A percentile compares a stretch with the other conserved stretches of the same genome.
These are phyloP conservation scores for Leishmania amazonensis DNA, from an alignment of 208 protist species.

Conservation along the genomic window DNA sequence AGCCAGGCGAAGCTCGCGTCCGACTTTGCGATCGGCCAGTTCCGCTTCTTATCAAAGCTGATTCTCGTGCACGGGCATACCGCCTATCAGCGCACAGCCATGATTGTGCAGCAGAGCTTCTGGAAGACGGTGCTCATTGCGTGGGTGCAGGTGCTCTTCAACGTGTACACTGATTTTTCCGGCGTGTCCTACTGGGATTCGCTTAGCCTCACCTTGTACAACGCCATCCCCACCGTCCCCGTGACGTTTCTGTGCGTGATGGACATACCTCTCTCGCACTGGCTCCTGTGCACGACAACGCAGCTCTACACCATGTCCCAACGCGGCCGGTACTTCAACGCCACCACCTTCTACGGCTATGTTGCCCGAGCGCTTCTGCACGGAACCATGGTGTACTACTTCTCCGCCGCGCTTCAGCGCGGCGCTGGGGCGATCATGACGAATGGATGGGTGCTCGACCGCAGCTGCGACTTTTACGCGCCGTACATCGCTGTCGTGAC, in stretches of 20 bases:
- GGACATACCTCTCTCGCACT: constrained; percentile 72
- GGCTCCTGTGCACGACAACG: constrained; percentile 57
- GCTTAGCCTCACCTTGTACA: constrained; percentile 86
- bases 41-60: constrained; percentile 89
- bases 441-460: constrained; percentile 48
- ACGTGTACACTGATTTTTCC: constrained; percentile 74
- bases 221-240: constrained; percentile 84
- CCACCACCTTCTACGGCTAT: constrained; percentile 80
- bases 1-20: constrained; percentile 85
- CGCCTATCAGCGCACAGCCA: constrained; percentile 87
- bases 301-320: constrained; percentile 75
- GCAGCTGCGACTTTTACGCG: constrained; percentile 74
- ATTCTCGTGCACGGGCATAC: constrained; percentile 95
- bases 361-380: constrained; percentile 75
- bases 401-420: constrained; percentile 42
- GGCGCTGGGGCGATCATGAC: constrained; percentile 38
- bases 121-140: constrained; percentile 95
- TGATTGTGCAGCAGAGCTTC: constrained; percentile 96
- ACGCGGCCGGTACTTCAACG: constrained; percentile 67
- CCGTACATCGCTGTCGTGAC: constrained; percentile 83
- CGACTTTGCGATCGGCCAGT: constrained; percentile 93
- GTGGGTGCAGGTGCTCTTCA: constrained; percentile 94
- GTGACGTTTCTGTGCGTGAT: constrained; percentile 88
- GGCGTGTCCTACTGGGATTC: constrained; percentile 91
- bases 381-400: constrained; percentile 68